These are phyloP conservation scores for Teunomyces stri DNA, from an alignment of 805 yeast genomes.

Conservation along the genomic window DNA sequence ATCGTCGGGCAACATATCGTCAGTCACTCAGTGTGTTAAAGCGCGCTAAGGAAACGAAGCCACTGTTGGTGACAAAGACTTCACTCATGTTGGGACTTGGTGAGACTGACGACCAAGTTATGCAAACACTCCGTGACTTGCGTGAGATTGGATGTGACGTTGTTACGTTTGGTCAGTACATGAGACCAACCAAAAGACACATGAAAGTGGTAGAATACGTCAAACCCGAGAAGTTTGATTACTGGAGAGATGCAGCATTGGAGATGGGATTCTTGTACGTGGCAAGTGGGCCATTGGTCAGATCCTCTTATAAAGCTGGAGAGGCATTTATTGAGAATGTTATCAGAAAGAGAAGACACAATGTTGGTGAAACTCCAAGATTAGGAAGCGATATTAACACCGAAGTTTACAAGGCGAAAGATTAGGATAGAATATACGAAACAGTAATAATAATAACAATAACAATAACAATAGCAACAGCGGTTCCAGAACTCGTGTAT, in stretches of 20 bases:
- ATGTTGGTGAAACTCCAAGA: conserved; percentile 43
- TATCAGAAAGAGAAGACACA: conserved; percentile 66
- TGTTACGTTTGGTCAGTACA: conserved; percentile 97
- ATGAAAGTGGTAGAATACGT: conserved; percentile 97
- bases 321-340: conserved; percentile 96
- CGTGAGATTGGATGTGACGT: conserved; percentile 82
- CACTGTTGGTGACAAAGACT: conserved; percentile 82
- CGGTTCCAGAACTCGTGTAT: background rate
- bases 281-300: conserved; percentile 95
- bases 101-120: conserved; percentile 86
- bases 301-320: conserved; percentile 97
- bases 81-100: conserved; percentile 97
- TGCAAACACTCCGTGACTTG: conserved; percentile 72
- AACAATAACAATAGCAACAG: background rate
- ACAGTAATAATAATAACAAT: background rate
- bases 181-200: conserved; percentile 98
- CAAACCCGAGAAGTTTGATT: conserved; percentile 89
- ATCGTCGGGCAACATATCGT: conserved; percentile 91
- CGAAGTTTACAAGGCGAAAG: conserved; percentile 4
- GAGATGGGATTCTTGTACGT: conserved; percentile 93
- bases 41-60: conserved; percentile 76
- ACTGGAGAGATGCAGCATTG: conserved; percentile 85
- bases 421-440: conserved; percentile 1
- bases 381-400: conserved; percentile 23
- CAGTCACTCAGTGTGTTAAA: conserved; percentile 78